These are phyloP conservation scores for Sordariomycetes sp. DNA, from an alignment of 2,329 filamentous ascomycete genomes.

Conservation along the genomic window DNA sequence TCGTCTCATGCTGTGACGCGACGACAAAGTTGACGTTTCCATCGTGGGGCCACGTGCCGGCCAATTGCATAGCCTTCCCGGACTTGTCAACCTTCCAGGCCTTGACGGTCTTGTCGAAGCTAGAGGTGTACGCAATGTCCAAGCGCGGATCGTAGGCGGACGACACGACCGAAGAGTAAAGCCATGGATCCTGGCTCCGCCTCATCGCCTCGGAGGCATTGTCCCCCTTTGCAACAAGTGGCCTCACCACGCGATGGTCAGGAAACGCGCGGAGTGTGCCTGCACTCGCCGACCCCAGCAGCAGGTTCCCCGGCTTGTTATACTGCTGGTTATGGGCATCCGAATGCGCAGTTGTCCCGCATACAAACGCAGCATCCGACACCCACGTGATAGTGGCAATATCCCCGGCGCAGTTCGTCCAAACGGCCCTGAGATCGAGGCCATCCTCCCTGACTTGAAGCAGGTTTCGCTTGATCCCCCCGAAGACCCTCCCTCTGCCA, in stretches of 20 bases:
- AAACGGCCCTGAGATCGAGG: constrained; percentile 36
- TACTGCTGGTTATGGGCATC: constrained; percentile 53
- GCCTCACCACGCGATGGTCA: constrained; percentile 43
- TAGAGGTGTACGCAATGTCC: constrained; percentile 40
- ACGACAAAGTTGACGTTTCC: constrained; percentile 51
- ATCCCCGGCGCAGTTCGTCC: constrained; percentile 49
- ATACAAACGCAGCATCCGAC: constrained; percentile 38
- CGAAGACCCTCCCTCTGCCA: constrained; percentile 23
- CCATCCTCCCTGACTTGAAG: constrained; percentile 34
- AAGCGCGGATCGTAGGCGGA: constrained; percentile 37
- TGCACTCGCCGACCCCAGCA: constrained; percentile 33
- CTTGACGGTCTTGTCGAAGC: constrained; percentile 49
- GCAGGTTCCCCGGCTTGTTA: constrained; percentile 49
- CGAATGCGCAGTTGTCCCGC: constrained; percentile 48
- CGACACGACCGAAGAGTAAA: constrained; percentile 50
- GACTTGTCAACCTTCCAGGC: constrained; percentile 32
- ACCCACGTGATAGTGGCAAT: constrained; percentile 46
- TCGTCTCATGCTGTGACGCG: constrained; percentile 30
- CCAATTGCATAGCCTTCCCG: constrained; percentile 24
- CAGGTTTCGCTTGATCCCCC: constrained; percentile 31
- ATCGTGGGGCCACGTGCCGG: constrained; percentile 38
- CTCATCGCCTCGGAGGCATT: constrained; percentile 44
- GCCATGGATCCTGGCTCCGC: constrained; percentile 45
- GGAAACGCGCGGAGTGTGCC: constrained; percentile 35
- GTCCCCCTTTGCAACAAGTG: constrained; percentile 35